These are phyloP conservation scores for Blastobotrys indianensis DNA, from an alignment of 1,139 yeast genomes.

Conservation along the genomic window DNA sequence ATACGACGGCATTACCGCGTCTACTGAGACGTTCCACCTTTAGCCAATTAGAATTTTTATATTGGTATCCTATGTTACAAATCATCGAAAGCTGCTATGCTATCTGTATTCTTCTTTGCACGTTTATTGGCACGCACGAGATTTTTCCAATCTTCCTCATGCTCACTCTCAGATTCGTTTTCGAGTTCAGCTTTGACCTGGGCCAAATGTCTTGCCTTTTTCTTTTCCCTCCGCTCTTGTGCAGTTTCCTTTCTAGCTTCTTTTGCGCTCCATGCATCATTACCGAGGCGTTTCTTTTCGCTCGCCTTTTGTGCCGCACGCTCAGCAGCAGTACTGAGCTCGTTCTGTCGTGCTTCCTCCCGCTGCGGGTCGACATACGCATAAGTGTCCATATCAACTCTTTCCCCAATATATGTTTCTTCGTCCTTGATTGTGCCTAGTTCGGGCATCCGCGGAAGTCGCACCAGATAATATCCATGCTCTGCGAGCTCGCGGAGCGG, in stretches of 20 bases:
- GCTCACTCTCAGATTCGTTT: conserved; percentile 36
- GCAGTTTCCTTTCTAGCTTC: conserved; percentile 57
- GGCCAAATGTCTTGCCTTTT: conserved; percentile 55
- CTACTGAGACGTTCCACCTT: conserved; percentile 38
- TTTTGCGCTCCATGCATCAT: conserved; percentile 80
- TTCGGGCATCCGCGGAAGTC: conserved; percentile 96
- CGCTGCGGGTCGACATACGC: conserved; percentile 57
- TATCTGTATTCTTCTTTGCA: conserved; percentile 36
- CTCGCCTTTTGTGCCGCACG: background rate
- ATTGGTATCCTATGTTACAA: conserved; percentile 33
- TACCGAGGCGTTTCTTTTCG: conserved; percentile 47
- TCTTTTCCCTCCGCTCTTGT: conserved; percentile 56
- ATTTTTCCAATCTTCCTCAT: conserved; percentile 85
- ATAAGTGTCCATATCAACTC: conserved; percentile 57
- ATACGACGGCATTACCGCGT: conserved; percentile 60
- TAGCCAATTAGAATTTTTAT: background rate
- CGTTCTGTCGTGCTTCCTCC: conserved; percentile 58
- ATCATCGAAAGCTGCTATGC: conserved; percentile 67
- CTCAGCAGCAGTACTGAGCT: conserved; percentile 39
- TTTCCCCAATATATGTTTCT: conserved; percentile 65
- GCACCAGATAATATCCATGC: conserved; percentile 62
- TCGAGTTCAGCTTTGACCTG: conserved; percentile 32
- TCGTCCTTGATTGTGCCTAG: conserved; percentile 45
- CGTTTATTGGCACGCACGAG: conserved; percentile 60
- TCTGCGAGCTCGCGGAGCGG: conserved; percentile 70